phyloP scores from a whole-genome alignment of 805 yeast genomes.

The Cyberlindnera mycetangii region DNA sequence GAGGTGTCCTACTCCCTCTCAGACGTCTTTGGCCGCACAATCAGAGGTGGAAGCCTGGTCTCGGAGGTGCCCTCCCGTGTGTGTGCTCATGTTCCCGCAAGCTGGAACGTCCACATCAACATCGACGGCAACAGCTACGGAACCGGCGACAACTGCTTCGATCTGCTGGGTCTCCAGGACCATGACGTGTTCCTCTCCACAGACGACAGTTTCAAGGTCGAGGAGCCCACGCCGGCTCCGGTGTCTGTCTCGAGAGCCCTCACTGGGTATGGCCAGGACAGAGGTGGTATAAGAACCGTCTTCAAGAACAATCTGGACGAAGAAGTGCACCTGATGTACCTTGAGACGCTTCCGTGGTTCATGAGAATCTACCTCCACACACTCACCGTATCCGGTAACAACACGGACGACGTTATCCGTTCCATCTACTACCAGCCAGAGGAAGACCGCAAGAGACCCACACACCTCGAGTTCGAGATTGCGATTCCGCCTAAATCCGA shows the following conservation, averaged over 20 bases:
- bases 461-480: conserved; percentile 72
- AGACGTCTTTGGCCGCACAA: conserved; percentile 66
- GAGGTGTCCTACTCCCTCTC: conserved; percentile 49
- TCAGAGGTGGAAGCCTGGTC: conserved; percentile 63
- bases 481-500: conserved; percentile 62
- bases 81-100: conserved; percentile 40
- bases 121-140: conserved; percentile 30
- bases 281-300: conserved; percentile 82
- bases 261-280: conserved; percentile 88
- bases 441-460: conserved; percentile 73
- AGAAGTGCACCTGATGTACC: conserved; percentile 54
- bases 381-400: conserved; percentile 34
- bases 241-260: conserved; percentile 77
- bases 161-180: conserved; percentile 23
- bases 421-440: conserved; percentile 71
- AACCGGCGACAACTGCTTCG: conserved; percentile 37
- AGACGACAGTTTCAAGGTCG: conserved; percentile 41
- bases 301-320: conserved; percentile 62
- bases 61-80: conserved; percentile 43
- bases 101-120: conserved; percentile 45
- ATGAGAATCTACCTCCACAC: conserved; percentile 81
- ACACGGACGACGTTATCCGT: conserved; percentile 37
- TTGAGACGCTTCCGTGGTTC: conserved; percentile 91
- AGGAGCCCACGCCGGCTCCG: conserved; percentile 49
- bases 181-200: conserved; percentile 37